A percentile compares a stretch with the other conserved stretches of the same genome.
Evolutionary conservation across 2,329 filamentous ascomycete genomes (phyloP).

Genomic region (Xylariaceae sp.): DNA sequence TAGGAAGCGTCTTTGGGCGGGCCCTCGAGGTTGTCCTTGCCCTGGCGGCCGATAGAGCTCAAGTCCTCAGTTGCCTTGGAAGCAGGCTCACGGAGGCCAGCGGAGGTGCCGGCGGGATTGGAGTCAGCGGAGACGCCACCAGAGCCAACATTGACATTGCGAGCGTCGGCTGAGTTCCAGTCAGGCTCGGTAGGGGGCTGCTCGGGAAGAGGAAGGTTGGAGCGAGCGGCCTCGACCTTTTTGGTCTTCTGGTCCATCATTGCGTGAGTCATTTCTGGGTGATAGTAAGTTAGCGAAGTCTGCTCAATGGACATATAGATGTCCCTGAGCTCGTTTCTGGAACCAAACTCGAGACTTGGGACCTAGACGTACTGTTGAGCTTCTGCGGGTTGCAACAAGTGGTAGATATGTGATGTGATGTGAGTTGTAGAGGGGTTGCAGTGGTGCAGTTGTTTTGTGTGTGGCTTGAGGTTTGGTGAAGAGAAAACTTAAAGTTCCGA

Average conservation of each 20-base stretch:
- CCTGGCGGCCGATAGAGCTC: slow-evolving; percentile 62
- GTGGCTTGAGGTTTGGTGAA: background rate
- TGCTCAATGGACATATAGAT: too few relatives aligned
- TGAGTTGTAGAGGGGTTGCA: slow-evolving; percentile 7
- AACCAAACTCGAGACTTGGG: too few relatives aligned
- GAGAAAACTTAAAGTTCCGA: background rate
- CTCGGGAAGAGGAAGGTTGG: slow-evolving; percentile 77
- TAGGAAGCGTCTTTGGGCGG: slow-evolving; percentile 55
- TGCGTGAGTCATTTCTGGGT: slow-evolving; percentile 2
- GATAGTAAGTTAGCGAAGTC: background rate
- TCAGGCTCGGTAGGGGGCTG: slow-evolving; percentile 74
- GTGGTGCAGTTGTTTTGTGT: background rate
- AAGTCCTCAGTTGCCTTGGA: slow-evolving; percentile 56
- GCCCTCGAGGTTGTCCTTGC: slow-evolving; percentile 54
- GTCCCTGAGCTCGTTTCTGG: too few relatives aligned
- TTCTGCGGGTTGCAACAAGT: too few relatives aligned
- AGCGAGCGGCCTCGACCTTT: slow-evolving; percentile 64
- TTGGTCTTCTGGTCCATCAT: slow-evolving; percentile 17
- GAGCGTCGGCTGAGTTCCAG: slow-evolving; percentile 69
- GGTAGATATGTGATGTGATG: background rate
- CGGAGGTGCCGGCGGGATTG: slow-evolving; percentile 44
- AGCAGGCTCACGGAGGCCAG: slow-evolving; percentile 57
- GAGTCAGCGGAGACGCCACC: slow-evolving; percentile 55
- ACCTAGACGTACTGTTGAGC: too few relatives aligned
- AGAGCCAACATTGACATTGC: slow-evolving; percentile 68